These are phyloP conservation scores for Polychaeton citri DNA, from an alignment of 2,329 filamentous ascomycete genomes.

Conservation along the genomic window DNA sequence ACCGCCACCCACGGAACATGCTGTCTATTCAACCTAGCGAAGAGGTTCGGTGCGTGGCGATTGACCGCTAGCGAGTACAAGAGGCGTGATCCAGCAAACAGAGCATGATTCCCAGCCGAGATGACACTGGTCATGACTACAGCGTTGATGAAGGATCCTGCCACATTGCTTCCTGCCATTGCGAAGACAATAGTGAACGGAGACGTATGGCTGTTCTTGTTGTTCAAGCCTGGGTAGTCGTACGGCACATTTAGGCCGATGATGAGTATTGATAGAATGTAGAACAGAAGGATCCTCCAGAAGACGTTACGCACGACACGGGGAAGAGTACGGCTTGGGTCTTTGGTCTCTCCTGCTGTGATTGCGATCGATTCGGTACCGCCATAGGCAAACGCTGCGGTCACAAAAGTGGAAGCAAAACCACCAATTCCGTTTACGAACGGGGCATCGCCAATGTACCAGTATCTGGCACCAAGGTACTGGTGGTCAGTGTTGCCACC, in stretches of 20 bases:
- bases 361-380: constrained; percentile 38
- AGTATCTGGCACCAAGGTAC: constrained; percentile 35
- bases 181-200: constrained; percentile 48
- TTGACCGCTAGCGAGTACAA: constrained; percentile 45
- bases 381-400: constrained; percentile 29
- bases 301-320: constrained; percentile 37
- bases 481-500: constrained; percentile 34
- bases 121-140: constrained; percentile 53
- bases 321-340: constrained; percentile 15
- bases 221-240: constrained; percentile 20
- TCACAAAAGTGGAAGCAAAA: constrained; percentile 52
- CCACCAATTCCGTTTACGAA: constrained; percentile 53
- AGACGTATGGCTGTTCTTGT: constrained; percentile 27
- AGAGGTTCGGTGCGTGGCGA: constrained; percentile 46
- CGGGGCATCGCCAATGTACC: constrained; percentile 44
- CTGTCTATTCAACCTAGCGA: constrained; percentile 28
- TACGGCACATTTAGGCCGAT: constrained; percentile 27
- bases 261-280: constrained; percentile 26
- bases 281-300: constrained; percentile 38
- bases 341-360: constrained; percentile 15
- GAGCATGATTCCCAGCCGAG: constrained; percentile 42
- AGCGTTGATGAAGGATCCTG: constrained; percentile 54
- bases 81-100: constrained; percentile 39
- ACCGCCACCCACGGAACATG: constrained; percentile 42
- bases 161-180: constrained; percentile 45